Conservation (phyloP, 2,329 filamentous ascomycete species). For the Alternaria ventricosa region DNA sequence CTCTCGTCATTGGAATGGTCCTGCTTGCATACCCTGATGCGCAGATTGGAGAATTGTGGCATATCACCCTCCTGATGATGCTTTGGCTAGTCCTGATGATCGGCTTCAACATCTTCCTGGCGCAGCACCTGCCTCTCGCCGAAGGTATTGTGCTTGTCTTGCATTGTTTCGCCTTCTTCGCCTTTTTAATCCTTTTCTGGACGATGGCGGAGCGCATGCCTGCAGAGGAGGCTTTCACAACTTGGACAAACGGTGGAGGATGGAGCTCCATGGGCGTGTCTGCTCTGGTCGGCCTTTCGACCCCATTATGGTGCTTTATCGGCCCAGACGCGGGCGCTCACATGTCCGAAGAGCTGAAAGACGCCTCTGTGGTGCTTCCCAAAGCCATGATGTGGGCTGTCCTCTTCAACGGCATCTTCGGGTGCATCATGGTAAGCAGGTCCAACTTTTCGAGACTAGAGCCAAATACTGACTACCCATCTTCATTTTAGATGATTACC, state of each 20-base stretch:
- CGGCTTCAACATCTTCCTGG: constrained; percentile 53
- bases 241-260: constrained; percentile 54
- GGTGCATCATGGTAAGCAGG: constrained; percentile 43
- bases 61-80: constrained; percentile 49
- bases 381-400: constrained; percentile 49
- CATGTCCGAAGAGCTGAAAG: constrained; percentile 44
- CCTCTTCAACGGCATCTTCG: constrained; percentile 46
- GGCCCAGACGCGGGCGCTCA: constrained; percentile 48
- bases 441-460: no score
- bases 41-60: constrained; percentile 42
- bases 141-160: constrained; percentile 55
- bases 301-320: constrained; percentile 43
- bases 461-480: not conserved
- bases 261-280: constrained; percentile 53
- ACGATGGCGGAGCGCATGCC: constrained; percentile 40
- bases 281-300: constrained; percentile 47
- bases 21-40: constrained; percentile 51
- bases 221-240: constrained; percentile 51
- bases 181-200: constrained; percentile 50
- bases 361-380: constrained; percentile 39
- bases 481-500: constrained; percentile 14
- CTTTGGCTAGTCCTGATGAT: constrained; percentile 39
- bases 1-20: constrained; percentile 33
- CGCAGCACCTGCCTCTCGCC: constrained; percentile 51
- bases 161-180: constrained; percentile 59